These are phyloP conservation scores for Leccinum subatratum DNA, from an alignment of 1,284 basidiomycete species.

Conservation along the genomic window DNA sequence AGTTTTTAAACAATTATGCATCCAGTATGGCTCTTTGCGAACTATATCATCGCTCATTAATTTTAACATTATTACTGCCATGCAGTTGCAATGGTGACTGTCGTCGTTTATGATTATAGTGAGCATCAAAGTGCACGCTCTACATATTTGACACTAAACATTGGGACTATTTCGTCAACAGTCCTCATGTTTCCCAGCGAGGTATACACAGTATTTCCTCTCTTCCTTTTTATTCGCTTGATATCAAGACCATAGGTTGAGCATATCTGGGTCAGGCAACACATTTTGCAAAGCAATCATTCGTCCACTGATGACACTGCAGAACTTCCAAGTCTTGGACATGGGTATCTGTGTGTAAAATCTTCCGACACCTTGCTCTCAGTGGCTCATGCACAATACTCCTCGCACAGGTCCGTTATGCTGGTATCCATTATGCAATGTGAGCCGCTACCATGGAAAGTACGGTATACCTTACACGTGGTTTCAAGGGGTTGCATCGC, in stretches of 20 bases:
- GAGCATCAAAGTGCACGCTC: background rate
- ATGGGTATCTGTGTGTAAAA: background rate
- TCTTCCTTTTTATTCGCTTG: background rate
- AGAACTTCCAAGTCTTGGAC: background rate
- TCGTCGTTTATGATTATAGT: background rate
- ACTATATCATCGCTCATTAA: too few species aligned
- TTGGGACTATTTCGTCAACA: background rate
- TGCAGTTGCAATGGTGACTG: background rate
- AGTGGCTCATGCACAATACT: too few species aligned
- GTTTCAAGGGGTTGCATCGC: background rate
- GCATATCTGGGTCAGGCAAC: background rate
- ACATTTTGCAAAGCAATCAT: background rate
- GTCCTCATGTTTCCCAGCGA: background rate
- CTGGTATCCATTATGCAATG: too few species aligned
- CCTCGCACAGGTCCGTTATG: too few species aligned
- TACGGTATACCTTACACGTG: too few species aligned
- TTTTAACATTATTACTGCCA: background rate
- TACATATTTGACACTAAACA: background rate
- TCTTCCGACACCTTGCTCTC: too few species aligned
- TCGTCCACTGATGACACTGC: background rate
- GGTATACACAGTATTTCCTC: background rate
- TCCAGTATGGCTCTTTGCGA: too few species aligned
- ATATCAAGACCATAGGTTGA: background rate
- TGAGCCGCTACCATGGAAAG: too few species aligned
- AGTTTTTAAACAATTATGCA: too few species aligned